Evolutionary conservation across 306 rosid genomes (phyloP), one percentile per base, ranked within the genome.

Genomic region (Geum urbanum): DNA sequence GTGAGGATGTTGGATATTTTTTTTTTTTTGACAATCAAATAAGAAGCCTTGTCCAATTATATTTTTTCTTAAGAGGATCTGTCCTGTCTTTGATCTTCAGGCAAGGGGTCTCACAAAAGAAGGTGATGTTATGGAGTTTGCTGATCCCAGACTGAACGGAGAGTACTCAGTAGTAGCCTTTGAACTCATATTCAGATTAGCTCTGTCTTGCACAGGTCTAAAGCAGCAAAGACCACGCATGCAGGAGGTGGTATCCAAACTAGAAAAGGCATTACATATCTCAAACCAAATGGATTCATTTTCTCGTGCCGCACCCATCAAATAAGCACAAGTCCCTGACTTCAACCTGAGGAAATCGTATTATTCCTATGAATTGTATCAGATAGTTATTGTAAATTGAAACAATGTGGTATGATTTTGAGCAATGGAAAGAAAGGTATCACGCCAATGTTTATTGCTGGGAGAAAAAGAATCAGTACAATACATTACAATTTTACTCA

Each of bases 211-310:
- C 76, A 84, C 84, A 47, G 85, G 89, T 41, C 75, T 57, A 19
- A 87, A 76, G 83, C 77, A 41, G 60, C 81, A 78, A 61, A 80
- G 92, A 35, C 92, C 91, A 14, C 79, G 84, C 56, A 87, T 87
- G 82, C 75, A 51, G 43, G 76, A 77, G 56, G 88, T 84, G 40
- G 76, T 84, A 24, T 56, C 47, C 9, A 66, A 57, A 71, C 82
- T 84, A 50, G 88, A 79, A 79, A 79, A 72, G 72, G 85, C 87
- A 66, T 75, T 82, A 0, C 56, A 82, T 22, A 68, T 73, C 60
- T 78, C 94, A 50, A 75, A 66, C 69, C 79, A 67, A 72, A 46
- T 44, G 49, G 61, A 64, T 18, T 65, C 77, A 32, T 64, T 54
- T 66, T 11, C 41, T 47, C 71, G 11, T 45, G 61, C 18, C 7